These are phyloP conservation scores for Tardiomyces depauwii DNA, from an alignment of 1,139 yeast species.

Conservation along the genomic window DNA sequence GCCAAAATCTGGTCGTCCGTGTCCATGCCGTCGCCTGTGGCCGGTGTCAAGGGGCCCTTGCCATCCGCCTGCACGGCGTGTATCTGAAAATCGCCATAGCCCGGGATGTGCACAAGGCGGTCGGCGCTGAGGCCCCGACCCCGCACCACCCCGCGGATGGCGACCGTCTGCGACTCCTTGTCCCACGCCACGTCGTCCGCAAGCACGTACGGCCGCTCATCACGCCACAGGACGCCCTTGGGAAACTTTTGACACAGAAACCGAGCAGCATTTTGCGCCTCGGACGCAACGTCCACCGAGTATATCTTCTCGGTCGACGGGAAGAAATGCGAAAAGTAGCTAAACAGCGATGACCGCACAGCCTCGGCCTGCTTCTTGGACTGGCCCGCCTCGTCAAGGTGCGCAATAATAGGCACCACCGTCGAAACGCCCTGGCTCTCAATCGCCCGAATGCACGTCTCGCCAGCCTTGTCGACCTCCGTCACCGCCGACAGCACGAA, in stretches of 20 bases:
- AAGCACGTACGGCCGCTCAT: constrained; percentile 72
- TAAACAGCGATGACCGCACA: constrained; percentile 65
- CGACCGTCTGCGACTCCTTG: constrained; percentile 26
- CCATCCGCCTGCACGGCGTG: constrained; percentile 35
- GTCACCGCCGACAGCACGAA: constrained; percentile 76
- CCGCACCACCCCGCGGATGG: constrained; percentile 55
- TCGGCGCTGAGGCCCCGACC: constrained; percentile 76
- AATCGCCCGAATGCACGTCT: constrained; percentile 75
- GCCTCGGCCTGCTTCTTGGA: constrained; percentile 65
- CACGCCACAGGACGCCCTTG: constrained; percentile 83
- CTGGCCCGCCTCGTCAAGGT: constrained; percentile 54
- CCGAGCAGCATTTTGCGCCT: constrained; percentile 61
- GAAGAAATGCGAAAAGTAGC: constrained; percentile 82
- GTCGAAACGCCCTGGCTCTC: constrained; percentile 90
- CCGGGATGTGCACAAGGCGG: constrained; percentile 75
- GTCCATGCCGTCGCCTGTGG: constrained; percentile 21
- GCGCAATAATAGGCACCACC: constrained; percentile 72
- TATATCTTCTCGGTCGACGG: constrained; percentile 73
- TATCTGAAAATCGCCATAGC: constrained; percentile 79
- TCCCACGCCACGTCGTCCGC: constrained; percentile 53
- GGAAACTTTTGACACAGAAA: constrained; percentile 79
- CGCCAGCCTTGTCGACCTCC: constrained; percentile 82
- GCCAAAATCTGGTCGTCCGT: constrained; percentile 17
- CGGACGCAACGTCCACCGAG: constrained; percentile 57
- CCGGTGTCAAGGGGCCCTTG: not conserved